Conservation (phyloP, 169 alveolate genomes). For the Miamiensis avidus region DNA sequence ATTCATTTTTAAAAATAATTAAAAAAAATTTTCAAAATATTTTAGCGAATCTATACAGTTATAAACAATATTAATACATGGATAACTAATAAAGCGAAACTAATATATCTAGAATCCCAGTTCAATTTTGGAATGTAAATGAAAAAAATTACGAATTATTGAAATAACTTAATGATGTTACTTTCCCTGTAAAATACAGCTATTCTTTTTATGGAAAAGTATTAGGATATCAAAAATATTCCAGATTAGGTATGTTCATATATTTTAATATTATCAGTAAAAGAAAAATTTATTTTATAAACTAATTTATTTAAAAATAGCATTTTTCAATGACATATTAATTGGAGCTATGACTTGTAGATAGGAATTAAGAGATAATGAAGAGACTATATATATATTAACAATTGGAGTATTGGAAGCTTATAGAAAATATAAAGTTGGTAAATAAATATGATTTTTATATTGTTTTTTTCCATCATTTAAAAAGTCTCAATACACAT, state of each 20-base stretch:
- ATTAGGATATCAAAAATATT: slow-evolving; percentile 47
- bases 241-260: slow-evolving; percentile 25
- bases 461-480: no score
- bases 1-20: no score
- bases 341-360: slow-evolving; percentile 78
- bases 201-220: slow-evolving; percentile 64
- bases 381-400: slow-evolving; percentile 63
- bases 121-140: slow-evolving; percentile 66
- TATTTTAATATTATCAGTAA: no score
- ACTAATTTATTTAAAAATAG: slow-evolving; percentile 35
- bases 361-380: slow-evolving; percentile 49
- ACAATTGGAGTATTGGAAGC: slow-evolving; percentile 75
- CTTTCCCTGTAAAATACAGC: slow-evolving; percentile 71
- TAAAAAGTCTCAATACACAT: no score
- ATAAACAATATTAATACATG: no score
- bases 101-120: slow-evolving; percentile 18
- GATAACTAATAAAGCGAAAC: not conserved
- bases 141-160: slow-evolving; percentile 65
- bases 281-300: no score
- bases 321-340: slow-evolving; percentile 68
- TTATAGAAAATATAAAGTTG: slow-evolving; percentile 73
- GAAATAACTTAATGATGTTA: slow-evolving; percentile 47
- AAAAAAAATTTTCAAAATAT: no score
- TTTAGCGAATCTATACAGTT: no score
- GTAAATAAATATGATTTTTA: slow-evolving; percentile 1